Conservation (phyloP, 148 eudicot species). For the Nepenthes gracilis region DNA sequence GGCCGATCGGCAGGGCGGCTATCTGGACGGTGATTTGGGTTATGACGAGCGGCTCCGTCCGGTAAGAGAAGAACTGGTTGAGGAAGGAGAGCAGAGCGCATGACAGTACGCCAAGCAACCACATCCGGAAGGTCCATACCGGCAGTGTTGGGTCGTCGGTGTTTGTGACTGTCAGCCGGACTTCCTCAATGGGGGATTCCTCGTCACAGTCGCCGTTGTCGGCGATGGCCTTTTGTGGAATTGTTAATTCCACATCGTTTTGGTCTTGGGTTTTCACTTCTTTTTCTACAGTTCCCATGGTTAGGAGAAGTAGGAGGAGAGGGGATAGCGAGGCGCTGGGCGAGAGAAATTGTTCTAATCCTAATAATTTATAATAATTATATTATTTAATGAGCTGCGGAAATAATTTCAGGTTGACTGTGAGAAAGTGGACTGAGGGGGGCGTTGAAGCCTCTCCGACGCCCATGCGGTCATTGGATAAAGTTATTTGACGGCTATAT, state of each 20-base stretch:
- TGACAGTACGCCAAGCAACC: conserved; percentile 70
- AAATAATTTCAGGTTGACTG: no score
- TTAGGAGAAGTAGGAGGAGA: no score
- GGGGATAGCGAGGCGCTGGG: no score
- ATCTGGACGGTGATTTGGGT: conserved; percentile 82
- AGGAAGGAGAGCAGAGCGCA: conserved; percentile 70
- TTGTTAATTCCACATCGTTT: background rate
- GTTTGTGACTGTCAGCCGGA: conserved; percentile 69
- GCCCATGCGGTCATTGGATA: no score
- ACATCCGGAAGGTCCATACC: conserved; percentile 94
- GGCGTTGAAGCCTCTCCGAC: no score
- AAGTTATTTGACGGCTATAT: no score
- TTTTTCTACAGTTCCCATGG: no score
- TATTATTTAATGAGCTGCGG: no score
- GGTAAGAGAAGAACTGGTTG: conserved; percentile 81
- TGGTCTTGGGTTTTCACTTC: no score
- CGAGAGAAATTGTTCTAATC: no score
- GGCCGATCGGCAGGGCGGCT: conserved; percentile 68
- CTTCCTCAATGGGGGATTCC: conserved; percentile 75
- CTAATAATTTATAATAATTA: no score
- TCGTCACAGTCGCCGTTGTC: conserved; percentile 23
- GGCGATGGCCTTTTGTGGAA: background rate
- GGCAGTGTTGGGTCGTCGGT: conserved; percentile 78
- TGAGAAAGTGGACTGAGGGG: no score
- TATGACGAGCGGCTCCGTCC: conserved; percentile 73